phyloP scores from a whole-genome alignment of 139 green algal genomes.

The Picochlorum sp. region DNA sequence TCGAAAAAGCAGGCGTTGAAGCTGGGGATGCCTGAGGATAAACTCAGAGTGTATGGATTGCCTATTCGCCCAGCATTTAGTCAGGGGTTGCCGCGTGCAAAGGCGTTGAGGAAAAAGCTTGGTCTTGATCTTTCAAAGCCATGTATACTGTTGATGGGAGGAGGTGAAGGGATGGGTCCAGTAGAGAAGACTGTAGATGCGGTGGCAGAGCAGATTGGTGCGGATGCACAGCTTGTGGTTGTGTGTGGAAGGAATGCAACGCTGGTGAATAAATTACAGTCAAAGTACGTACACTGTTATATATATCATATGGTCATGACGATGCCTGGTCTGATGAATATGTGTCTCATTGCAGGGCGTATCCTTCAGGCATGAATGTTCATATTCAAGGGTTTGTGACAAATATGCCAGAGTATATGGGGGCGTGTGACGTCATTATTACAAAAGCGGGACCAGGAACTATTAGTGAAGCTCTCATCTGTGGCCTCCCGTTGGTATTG shows the following conservation, averaged over 20 bases:
- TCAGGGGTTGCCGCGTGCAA: slow-evolving; percentile 40
- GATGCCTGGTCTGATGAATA: too few relatives aligned
- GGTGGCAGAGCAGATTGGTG: slow-evolving; percentile 47
- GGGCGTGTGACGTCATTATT: slow-evolving; percentile 70
- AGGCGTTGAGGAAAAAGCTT: slow-evolving; percentile 34
- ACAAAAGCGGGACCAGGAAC: slow-evolving; percentile 83
- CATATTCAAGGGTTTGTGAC: slow-evolving; percentile 74
- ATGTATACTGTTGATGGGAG: slow-evolving; percentile 72
- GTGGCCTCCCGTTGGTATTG: slow-evolving; percentile 88
- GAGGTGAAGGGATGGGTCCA: slow-evolving; percentile 93
- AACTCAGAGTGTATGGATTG: slow-evolving; percentile 69
- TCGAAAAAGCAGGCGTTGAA: slow-evolving; percentile 29
- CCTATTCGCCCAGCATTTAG: slow-evolving; percentile 90
- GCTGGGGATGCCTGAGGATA: slow-evolving; percentile 37
- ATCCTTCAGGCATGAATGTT: slow-evolving; percentile 27
- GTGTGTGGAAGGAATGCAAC: slow-evolving; percentile 88
- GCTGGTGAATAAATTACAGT: slow-evolving; percentile 55
- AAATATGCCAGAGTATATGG: slow-evolving; percentile 93
- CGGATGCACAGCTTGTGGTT: slow-evolving; percentile 67
- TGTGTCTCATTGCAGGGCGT: slow-evolving; percentile 1
- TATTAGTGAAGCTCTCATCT: slow-evolving; percentile 93
- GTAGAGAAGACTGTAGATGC: slow-evolving; percentile 79
- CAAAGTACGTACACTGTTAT: background rate
- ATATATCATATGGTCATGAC: too few relatives aligned
- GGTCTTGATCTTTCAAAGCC: slow-evolving; percentile 44